Conservation (phyloP, 176 grass and related monocot genomes). For the Coix lacrymajobi region DNA sequence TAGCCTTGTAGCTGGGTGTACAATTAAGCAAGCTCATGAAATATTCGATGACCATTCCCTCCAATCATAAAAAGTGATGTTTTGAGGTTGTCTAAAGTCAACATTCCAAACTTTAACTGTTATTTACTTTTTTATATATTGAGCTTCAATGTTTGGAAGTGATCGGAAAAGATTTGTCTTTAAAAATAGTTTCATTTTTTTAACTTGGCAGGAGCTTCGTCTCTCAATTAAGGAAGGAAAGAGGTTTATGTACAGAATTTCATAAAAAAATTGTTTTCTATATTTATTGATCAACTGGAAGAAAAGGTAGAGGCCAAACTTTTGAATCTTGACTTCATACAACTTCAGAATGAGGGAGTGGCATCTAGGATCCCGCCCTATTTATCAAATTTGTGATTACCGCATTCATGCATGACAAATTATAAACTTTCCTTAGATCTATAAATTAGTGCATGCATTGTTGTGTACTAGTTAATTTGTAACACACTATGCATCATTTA, state of each 20-base stretch:
- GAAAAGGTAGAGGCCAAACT: background rate
- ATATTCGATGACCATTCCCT: too few species aligned
- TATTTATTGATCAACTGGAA: background rate
- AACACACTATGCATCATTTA: too few species aligned
- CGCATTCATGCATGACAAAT: too few species aligned
- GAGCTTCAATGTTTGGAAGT: background rate
- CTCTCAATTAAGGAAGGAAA: too few species aligned
- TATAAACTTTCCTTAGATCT: too few species aligned
- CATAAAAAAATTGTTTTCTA: background rate
- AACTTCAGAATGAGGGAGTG: background rate
- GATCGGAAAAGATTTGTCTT: background rate
- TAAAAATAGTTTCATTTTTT: background rate
- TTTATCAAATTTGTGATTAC: too few species aligned
- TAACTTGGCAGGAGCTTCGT: too few species aligned
- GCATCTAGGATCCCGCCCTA: background rate
- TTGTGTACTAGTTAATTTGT: too few species aligned
- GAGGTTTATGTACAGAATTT: too few species aligned
- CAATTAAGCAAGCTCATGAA: background rate
- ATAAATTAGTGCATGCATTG: too few species aligned
- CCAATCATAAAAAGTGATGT: too few species aligned
- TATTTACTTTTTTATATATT: background rate
- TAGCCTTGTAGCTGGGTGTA: background rate
- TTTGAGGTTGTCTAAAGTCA: background rate
- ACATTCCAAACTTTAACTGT: background rate
- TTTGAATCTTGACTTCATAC: background rate